Percentiles rank a stretch among this genome's conserved stretches.
Conservation (phyloP, 345 rosid genomes). For the Arabis alpina region DNA sequence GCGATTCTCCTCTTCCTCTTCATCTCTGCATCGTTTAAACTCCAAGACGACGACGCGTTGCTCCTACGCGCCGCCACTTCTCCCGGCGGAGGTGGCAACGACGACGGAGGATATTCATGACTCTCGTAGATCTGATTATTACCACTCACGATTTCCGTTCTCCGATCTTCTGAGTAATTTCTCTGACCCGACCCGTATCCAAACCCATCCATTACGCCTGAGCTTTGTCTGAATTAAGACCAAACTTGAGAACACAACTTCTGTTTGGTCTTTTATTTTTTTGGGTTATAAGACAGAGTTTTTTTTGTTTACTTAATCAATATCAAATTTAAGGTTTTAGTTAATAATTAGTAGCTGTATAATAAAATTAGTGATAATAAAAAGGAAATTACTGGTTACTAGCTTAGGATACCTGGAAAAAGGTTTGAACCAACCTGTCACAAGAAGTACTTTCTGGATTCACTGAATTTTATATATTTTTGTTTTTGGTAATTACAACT, state of each 20-base stretch:
- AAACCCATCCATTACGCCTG: slow-evolving; percentile 13
- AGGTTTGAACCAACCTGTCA: slow-evolving; percentile 11
- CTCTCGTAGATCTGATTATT: slow-evolving; percentile 47
- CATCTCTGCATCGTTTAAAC: slow-evolving; percentile 54
- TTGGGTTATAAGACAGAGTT: neutral
- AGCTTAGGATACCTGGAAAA: slow-evolving; percentile 19
- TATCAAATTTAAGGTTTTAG: neutral
- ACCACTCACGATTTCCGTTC: slow-evolving; percentile 59
- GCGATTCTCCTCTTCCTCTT: slow-evolving; percentile 70
- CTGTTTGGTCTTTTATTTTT: neutral
- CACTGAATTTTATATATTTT: slow-evolving; percentile 8
- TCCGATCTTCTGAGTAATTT: slow-evolving; percentile 36
- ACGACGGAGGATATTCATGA: slow-evolving; percentile 38
- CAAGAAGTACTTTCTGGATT: neutral
- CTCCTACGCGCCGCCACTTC: slow-evolving; percentile 35
- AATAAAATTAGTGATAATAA: neutral
- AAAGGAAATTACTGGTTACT: slow-evolving; percentile 7
- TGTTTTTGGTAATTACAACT: slow-evolving; percentile 13
- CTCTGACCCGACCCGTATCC: slow-evolving; percentile 51
- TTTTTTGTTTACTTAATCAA: neutral
- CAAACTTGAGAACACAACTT: too few species aligned
- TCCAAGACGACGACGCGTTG: slow-evolving; percentile 42
- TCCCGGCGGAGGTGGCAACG: slow-evolving; percentile 38
- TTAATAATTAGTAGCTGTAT: slow-evolving; percentile 1
- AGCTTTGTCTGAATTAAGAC: neutral